Conservation (phyloP, 2,329 filamentous ascomycete genomes). For the Pseudocercospora fijiensis region DNA sequence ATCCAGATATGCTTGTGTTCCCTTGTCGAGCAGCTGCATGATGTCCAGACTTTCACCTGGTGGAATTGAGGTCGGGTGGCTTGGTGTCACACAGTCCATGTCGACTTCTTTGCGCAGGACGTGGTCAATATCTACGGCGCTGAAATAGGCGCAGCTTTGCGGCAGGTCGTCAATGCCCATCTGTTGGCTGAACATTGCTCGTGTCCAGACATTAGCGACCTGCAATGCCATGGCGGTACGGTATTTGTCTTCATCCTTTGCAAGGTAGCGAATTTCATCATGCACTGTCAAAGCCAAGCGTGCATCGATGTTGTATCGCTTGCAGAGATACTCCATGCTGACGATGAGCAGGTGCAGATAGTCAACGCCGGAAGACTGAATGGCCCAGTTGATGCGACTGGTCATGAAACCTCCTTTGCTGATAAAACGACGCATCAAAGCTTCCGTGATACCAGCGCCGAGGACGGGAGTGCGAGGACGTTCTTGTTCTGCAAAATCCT, state of each 20-base stretch:
- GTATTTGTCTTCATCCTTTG: slow-evolving; percentile 82
- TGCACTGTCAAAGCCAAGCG: slow-evolving; percentile 92
- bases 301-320: slow-evolving; percentile 79
- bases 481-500: slow-evolving; percentile 96
- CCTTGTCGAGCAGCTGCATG: slow-evolving; percentile 69
- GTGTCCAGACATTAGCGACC: slow-evolving; percentile 91
- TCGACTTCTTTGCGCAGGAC: slow-evolving; percentile 97
- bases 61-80: slow-evolving; percentile 72
- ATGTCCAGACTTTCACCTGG: slow-evolving; percentile 89
- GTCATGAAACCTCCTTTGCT: slow-evolving; percentile 91
- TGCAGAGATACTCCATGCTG: slow-evolving; percentile 87
- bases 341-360: slow-evolving; percentile 94
- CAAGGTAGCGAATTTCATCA: slow-evolving; percentile 94
- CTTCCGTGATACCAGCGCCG: slow-evolving; percentile 93
- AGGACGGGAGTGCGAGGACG: slow-evolving; percentile 85
- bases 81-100: slow-evolving; percentile 94
- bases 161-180: slow-evolving; percentile 94
- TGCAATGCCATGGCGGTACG: slow-evolving; percentile 89
- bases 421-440: slow-evolving; percentile 83
- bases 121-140: slow-evolving; percentile 89
- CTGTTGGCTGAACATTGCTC: slow-evolving; percentile 96
- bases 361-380: slow-evolving; percentile 94
- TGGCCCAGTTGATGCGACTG: slow-evolving; percentile 97
- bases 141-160: slow-evolving; percentile 93
- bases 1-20: slow-evolving; percentile 67